Evolutionary conservation across 139 green algal genomes (phyloP).

Genomic region (Chlorella sp.): DNA sequence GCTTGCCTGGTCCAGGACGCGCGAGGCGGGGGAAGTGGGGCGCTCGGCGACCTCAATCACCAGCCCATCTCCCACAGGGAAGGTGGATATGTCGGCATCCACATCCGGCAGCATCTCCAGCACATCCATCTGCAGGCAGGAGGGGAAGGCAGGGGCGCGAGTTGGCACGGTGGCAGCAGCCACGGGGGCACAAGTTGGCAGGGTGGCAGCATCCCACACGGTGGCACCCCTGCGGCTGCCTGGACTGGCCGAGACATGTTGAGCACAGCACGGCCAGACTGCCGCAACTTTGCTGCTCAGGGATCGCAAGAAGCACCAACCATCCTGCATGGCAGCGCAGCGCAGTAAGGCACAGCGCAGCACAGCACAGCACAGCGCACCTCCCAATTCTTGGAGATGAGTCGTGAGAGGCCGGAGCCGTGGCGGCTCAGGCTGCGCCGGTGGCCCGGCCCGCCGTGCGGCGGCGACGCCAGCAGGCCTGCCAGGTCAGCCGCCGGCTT

Average conservation of each 20-base stretch:
- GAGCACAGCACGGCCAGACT: too few species aligned
- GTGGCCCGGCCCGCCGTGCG: conserved; percentile 2
- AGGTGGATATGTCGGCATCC: conserved; percentile 24
- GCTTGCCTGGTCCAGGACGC: conserved; percentile 5
- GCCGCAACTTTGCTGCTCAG: too few species aligned
- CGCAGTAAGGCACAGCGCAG: too few species aligned
- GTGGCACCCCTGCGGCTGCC: too few species aligned
- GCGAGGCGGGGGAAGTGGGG: neutral
- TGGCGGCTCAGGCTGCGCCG: conserved; percentile 30
- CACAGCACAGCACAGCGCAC: too few species aligned
- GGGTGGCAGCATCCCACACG: too few species aligned
- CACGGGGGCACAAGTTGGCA: neutral
- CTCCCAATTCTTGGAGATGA: conserved; percentile 36
- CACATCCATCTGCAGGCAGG: conserved; percentile 14
- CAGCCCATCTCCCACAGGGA: conserved; percentile 13
- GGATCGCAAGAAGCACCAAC: too few species aligned
- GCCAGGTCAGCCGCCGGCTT: conserved; percentile 14
- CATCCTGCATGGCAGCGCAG: too few species aligned
- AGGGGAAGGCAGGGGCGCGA: too few species aligned
- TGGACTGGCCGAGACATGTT: too few species aligned
- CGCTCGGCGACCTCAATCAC: conserved; percentile 24
- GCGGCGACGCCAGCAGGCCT: conserved; percentile 8
- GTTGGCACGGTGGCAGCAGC: neutral
- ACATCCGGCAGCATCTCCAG: conserved; percentile 20
- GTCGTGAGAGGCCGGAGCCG: conserved; percentile 25